Evolutionary conservation across 331 rosid genomes (phyloP), one percentile per base, ranked within the genome.

Genomic region (Pyracantha coccinea): DNA sequence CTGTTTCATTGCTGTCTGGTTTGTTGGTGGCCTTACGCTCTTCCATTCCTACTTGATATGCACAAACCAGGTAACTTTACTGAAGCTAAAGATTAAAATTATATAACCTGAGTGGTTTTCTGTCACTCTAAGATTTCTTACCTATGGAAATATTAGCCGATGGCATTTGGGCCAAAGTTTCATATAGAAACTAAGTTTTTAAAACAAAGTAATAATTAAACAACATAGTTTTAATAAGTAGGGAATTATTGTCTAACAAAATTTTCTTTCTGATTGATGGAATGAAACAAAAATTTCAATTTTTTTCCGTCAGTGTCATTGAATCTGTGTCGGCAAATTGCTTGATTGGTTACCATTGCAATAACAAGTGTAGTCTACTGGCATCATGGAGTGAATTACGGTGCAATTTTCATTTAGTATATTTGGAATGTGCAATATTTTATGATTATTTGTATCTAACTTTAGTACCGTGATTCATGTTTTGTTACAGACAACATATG

Each of bases 11-110:
- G 92, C 90, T 28, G 84, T 92, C 75, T 92, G 97, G 99, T 94
- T 94, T 69, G 99, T 94, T 66, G 99, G 97, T 54, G 99, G 99
- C 86, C 99, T 94, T 66, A 83, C 97, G 28, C 75, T 85, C 55
- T 94, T 94, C 91, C 99, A 94, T 87, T 86, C 87, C 81, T 90
- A 88, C 83, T 96, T 94, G 74, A 80, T 94, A 21, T 83, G 92
- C 74, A 88, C 92, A 78, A 94, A 92, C 83, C 97, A 94, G 98
- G 98, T 91, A 71, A 82, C 47, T 2, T 38, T 38, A 38, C n/a
- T 28, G 45, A 23, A 50, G 54, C 63, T 69, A 69, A 47, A 69
- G 9, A 69, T 19, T 23, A 17, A 69, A 25, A 25, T 47, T 50
- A 17, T 27, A 14, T 68, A 68, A 15, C 25, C 5, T 24, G 13